phyloP scores from a whole-genome alignment of 148 eudicot genomes.

The Amaranthus cruentus region DNA sequence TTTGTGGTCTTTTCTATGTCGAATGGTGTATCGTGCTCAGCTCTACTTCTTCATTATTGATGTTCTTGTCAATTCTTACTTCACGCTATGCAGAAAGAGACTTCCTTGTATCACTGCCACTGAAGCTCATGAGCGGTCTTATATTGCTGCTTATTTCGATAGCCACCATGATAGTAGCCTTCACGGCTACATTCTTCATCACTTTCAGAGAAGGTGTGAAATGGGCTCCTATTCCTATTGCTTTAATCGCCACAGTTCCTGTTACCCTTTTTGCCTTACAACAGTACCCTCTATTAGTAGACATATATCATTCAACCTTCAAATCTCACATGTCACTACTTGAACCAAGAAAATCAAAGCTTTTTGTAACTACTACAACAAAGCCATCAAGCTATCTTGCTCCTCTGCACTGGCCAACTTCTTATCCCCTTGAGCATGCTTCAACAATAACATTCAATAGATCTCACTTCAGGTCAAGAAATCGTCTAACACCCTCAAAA shows the following conservation, averaged over 20 bases:
- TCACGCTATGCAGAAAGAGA: conserved; percentile 32
- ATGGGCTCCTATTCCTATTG: conserved; percentile 26
- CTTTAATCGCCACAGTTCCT: conserved; percentile 22
- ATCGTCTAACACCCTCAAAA: conserved; percentile 20
- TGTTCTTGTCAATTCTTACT: conserved; percentile 34
- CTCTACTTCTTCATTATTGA: conserved; percentile 27
- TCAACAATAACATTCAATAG: background rate
- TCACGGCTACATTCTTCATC: conserved; percentile 22
- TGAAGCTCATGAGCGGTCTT: conserved; percentile 27
- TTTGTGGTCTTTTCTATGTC: conserved; percentile 26
- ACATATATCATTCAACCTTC: conserved; percentile 20
- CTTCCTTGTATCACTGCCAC: conserved; percentile 29
- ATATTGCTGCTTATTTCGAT: conserved; percentile 30
- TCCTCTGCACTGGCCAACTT: background rate
- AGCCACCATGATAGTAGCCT: conserved; percentile 33
- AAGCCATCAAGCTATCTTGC: background rate
- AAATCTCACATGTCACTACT: conserved; percentile 12
- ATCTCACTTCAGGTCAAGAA: background rate
- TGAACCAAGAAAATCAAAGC: conserved; percentile 7
- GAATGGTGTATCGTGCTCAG: conserved; percentile 30
- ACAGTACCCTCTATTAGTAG: conserved; percentile 20
- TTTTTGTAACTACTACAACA: conserved; percentile 6
- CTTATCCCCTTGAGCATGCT: background rate
- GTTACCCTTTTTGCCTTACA: conserved; percentile 26
- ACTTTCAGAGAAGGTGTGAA: conserved; percentile 17